These are phyloP conservation scores for Eleusine indica DNA, from an alignment of 176 grass and related monocot genomes.

Conservation along the genomic window DNA sequence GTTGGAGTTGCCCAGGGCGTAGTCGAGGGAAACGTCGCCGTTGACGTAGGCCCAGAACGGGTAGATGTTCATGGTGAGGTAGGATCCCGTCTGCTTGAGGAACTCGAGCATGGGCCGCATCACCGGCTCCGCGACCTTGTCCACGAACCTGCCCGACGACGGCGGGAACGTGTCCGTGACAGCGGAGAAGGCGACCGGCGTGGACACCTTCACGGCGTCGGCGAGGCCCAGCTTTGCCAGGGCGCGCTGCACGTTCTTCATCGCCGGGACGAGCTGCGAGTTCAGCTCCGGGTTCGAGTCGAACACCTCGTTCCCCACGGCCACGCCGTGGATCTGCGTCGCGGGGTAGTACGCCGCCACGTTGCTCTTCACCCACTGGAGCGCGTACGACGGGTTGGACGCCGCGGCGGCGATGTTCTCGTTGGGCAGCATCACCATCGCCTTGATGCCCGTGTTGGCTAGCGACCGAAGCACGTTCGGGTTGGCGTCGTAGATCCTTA, in stretches of 20 bases:
- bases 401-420: constrained; percentile 43
- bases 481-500: constrained; percentile 64
- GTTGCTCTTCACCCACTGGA: constrained; percentile 42
- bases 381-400: constrained; percentile 2
- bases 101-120: constrained; percentile 63
- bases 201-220: constrained; percentile 57
- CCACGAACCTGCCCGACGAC: constrained; percentile 43
- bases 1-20: constrained; percentile 48
- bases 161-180: constrained; percentile 48
- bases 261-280: background rate
- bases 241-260: constrained; percentile 38
- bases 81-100: constrained; percentile 45
- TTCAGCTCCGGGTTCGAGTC: background rate
- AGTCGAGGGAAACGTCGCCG: constrained; percentile 53
- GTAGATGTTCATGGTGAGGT: constrained; percentile 62
- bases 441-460: constrained; percentile 53
- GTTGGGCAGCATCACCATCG: constrained; percentile 58
- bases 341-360: constrained; percentile 47
- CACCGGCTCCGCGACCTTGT: constrained; percentile 53
- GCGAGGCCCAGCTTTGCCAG: constrained; percentile 46
- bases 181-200: constrained; percentile 51
- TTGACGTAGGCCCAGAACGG: constrained; percentile 65
- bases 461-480: constrained; percentile 35
- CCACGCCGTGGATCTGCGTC: constrained; percentile 52
- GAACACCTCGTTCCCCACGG: constrained; percentile 77